Conservation (phyloP, 192 early-diverging fungal species). For the Rhizoclosmatium globosum region DNA sequence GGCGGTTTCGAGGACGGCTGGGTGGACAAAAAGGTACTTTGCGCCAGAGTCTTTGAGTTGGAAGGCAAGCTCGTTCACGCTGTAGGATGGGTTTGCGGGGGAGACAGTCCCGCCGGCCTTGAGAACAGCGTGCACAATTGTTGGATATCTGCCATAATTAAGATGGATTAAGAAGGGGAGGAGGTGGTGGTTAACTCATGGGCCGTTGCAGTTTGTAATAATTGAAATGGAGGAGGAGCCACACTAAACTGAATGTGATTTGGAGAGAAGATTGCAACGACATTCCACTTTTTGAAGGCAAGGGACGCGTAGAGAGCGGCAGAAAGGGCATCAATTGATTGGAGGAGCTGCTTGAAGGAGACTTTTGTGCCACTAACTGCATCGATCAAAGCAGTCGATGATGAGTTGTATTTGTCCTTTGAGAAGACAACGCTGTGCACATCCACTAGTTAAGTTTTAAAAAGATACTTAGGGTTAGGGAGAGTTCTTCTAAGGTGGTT, state of each 20-base stretch:
- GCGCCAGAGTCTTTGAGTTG: constrained; percentile 79
- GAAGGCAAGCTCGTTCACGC: constrained; percentile 75
- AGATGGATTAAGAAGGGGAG: neutral
- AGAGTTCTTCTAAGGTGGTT: neutral
- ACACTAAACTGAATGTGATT: constrained; percentile 64
- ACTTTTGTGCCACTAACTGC: constrained; percentile 51
- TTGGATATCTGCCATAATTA: constrained; percentile 49
- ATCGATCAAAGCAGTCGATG: constrained; percentile 58
- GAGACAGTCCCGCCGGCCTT: constrained; percentile 74
- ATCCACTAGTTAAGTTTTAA: constrained; percentile 5
- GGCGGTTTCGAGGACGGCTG: constrained; percentile 32
- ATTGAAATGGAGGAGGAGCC: neutral
- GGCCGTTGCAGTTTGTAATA: no score
- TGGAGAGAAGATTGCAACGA: constrained; percentile 74
- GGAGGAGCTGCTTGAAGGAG: constrained; percentile 55
- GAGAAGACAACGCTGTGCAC: constrained; percentile 27
- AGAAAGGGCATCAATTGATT: constrained; percentile 55
- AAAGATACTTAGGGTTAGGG: neutral
- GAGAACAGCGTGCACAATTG: constrained; percentile 68
- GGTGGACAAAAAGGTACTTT: constrained; percentile 65
- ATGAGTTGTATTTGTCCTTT: neutral
- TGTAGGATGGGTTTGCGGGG: constrained; percentile 86
- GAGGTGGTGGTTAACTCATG: neutral
- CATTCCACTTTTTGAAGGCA: constrained; percentile 72
- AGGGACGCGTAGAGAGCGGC: constrained; percentile 59